Evolutionary conservation across 495 filamentous ascomycete species (phyloP).

Genomic region (Bombardia bombarda): DNA sequence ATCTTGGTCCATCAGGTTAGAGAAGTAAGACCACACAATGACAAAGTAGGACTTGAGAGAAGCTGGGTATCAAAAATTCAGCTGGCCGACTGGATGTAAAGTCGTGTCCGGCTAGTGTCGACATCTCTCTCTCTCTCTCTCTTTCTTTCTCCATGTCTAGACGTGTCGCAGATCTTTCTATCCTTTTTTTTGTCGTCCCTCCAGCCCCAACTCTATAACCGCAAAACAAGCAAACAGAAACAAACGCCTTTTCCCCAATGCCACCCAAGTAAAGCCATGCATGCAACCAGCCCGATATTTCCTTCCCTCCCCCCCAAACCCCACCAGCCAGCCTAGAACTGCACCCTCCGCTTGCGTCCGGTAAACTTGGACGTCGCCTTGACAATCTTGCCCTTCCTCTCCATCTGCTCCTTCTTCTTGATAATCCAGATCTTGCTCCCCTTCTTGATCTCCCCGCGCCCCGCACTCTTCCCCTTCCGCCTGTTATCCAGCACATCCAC

Average conservation of each 20-base stretch:
- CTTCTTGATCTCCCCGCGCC: conserved; percentile 54
- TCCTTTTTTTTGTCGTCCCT: too few relatives aligned
- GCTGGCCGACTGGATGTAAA: background rate
- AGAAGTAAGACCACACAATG: too few relatives aligned
- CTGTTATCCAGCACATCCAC: conserved; percentile 76
- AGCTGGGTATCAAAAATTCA: conserved; percentile 18
- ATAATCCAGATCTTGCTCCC: conserved; percentile 86
- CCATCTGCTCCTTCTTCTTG: conserved; percentile 93
- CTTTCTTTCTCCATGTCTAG: background rate
- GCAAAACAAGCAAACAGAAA: too few relatives aligned
- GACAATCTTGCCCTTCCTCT: conserved; percentile 86
- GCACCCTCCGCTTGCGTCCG: conserved; percentile 67
- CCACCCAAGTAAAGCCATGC: background rate
- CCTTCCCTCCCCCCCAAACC: too few relatives aligned
- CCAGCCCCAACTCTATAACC: too few relatives aligned
- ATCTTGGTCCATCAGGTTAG: background rate
- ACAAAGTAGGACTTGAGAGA: background rate
- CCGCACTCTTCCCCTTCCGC: conserved; percentile 40
- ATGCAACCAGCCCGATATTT: background rate
- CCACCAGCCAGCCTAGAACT: conserved; percentile 28
- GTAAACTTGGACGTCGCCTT: conserved; percentile 89
- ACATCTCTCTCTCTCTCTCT: background rate
- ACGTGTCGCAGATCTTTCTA: too few relatives aligned
- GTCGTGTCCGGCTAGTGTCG: background rate
- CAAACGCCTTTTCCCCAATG: background rate